phyloP scores from a whole-genome alignment of 768 basidiomycete species.

The Macrolepiota albuminosa region DNA sequence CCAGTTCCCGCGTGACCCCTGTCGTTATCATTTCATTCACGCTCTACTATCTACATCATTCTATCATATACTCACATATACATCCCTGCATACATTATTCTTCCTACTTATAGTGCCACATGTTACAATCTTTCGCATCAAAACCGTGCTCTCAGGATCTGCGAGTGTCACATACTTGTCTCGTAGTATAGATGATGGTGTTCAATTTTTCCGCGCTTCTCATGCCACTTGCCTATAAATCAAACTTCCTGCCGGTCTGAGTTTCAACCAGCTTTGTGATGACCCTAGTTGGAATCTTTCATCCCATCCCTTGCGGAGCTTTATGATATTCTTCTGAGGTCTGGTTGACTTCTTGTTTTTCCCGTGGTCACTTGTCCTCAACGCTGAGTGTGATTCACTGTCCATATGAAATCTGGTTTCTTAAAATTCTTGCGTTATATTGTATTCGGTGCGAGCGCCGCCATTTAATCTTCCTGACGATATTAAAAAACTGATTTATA shows the following conservation, averaged over 20 bases:
- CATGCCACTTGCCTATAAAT: not conserved
- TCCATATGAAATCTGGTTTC: constrained; percentile 29
- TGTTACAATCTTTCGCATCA: constrained; percentile 4
- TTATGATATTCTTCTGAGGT: constrained; percentile 7
- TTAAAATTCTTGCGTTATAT: constrained; percentile 53
- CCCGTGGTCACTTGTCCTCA: not conserved
- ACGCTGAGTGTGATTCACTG: not conserved
- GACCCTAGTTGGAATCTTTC: not conserved
- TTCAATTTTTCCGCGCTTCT: not conserved
- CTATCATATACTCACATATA: constrained; percentile 14
- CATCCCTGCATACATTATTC: constrained; percentile 9
- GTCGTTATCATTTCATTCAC: constrained; percentile 1
- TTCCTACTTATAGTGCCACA: constrained; percentile 10
- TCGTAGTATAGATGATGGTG: not conserved
- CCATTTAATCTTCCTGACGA: not conserved
- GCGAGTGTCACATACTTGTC: not conserved
- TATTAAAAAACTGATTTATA: not conserved
- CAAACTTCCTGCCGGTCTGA: constrained; percentile 12
- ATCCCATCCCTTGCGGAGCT: constrained; percentile 2
- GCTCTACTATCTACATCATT: constrained; percentile 5
- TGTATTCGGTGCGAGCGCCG: constrained; percentile 45
- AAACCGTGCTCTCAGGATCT: constrained; percentile 12
- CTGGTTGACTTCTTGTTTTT: not conserved
- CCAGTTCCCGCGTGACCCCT: constrained; percentile 11
- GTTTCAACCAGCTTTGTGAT: constrained; percentile 10